phyloP scores from a whole-genome alignment of 2,329 filamentous ascomycete species.

The Fusarium sp. region DNA sequence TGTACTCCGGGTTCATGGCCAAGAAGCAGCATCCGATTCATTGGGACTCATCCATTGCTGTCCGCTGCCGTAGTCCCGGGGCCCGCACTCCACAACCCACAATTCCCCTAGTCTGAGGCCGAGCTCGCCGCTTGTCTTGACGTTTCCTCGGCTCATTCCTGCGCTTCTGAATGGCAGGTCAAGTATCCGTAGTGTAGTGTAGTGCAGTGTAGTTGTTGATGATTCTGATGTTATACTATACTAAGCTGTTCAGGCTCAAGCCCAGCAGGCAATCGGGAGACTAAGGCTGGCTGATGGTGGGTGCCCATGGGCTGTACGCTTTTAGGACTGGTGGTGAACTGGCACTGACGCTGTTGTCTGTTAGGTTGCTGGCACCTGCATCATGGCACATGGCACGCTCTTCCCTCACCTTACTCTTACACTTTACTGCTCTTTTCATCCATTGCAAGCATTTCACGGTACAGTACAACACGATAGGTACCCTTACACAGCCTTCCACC shows the following conservation, averaged over 20 bases:
- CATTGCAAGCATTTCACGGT: slow-evolving; percentile 7
- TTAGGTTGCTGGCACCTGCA: slow-evolving; percentile 14
- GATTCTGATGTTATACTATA: slow-evolving; percentile 5
- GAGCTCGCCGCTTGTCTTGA: slow-evolving; percentile 27
- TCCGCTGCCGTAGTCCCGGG: slow-evolving; percentile 37
- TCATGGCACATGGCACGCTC: slow-evolving; percentile 27
- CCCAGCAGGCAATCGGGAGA: neutral
- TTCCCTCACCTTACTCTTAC: slow-evolving; percentile 18
- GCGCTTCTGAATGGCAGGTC: slow-evolving; percentile 19
- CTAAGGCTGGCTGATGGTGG: slow-evolving; percentile 19
- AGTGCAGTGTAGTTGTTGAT: neutral
- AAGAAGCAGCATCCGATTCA: slow-evolving; percentile 30
- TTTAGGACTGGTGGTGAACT: slow-evolving; percentile 28
- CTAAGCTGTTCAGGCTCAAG: slow-evolving; percentile 5
- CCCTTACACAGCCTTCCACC: slow-evolving; percentile 35
- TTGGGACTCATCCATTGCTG: slow-evolving; percentile 31
- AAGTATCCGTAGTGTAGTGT: neutral
- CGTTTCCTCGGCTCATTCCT: slow-evolving; percentile 29
- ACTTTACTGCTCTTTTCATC: neutral
- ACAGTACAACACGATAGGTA: slow-evolving; percentile 18
- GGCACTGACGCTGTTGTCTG: slow-evolving; percentile 9
- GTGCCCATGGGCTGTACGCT: slow-evolving; percentile 16
- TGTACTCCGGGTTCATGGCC: slow-evolving; percentile 35
- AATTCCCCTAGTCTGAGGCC: slow-evolving; percentile 22
- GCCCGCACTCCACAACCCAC: slow-evolving; percentile 35